A percentile compares a stretch with the other conserved stretches of the same genome.
These are phyloP conservation scores for Fragosphaeria purpurea DNA, from an alignment of 2,329 filamentous ascomycete genomes.

Conservation along the genomic window DNA sequence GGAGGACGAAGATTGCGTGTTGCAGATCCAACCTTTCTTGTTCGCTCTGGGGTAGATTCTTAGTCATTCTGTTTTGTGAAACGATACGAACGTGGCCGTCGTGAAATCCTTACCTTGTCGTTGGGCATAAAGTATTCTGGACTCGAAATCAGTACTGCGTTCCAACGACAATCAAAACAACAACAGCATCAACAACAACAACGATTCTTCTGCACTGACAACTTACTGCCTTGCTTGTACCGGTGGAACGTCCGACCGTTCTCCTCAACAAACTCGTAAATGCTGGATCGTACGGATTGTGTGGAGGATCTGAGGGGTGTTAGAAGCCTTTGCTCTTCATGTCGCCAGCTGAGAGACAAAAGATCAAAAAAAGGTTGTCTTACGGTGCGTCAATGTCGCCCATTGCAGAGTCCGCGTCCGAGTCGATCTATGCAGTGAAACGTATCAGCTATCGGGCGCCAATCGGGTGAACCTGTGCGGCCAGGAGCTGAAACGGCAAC, in stretches of 20 bases:
- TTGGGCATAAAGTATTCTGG: slow-evolving; percentile 13
- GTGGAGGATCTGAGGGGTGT: slow-evolving; percentile 4
- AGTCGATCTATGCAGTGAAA: slow-evolving; percentile 4
- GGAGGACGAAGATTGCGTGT: slow-evolving; percentile 10
- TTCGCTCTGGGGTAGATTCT: slow-evolving; percentile 3
- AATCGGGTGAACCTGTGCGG: not conserved
- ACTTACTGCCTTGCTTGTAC: slow-evolving; percentile 13
- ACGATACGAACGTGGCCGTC: no score
- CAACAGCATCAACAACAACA: not conserved
- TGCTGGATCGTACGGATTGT: slow-evolving; percentile 10
- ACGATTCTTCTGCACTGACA: not conserved
- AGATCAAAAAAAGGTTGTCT: no score
- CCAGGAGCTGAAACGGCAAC: not conserved
- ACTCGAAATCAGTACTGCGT: not conserved
- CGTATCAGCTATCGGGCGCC: not conserved
- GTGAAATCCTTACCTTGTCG: slow-evolving; percentile 7
- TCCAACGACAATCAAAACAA: no score
- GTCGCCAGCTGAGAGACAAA: no score
- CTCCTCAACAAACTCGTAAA: slow-evolving; percentile 15
- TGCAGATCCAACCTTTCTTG: slow-evolving; percentile 12
- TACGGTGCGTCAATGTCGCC: slow-evolving; percentile 7
- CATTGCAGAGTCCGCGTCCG: slow-evolving; percentile 6
- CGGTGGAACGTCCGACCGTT: slow-evolving; percentile 13
- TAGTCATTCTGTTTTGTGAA: no score
- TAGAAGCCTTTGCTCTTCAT: no score